These are phyloP conservation scores for Suillus alpinus DNA, from an alignment of 768 basidiomycete genomes.

Conservation along the genomic window DNA sequence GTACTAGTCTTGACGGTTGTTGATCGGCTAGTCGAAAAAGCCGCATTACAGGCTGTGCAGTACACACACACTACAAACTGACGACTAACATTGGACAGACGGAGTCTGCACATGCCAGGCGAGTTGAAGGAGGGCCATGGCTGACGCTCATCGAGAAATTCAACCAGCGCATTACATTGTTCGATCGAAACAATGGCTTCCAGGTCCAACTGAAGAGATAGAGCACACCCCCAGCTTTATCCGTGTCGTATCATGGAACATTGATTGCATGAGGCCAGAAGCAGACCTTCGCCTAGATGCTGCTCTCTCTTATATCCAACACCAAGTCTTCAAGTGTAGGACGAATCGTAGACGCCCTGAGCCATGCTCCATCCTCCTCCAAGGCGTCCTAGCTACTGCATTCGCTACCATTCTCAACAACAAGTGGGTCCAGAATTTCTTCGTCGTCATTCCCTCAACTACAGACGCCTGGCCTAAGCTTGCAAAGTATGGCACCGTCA, in stretches of 20 bases:
- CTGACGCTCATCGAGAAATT: neutral
- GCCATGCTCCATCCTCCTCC: slow-evolving; percentile 59
- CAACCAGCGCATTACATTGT: neutral
- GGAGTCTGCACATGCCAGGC: neutral
- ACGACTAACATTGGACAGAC: no score
- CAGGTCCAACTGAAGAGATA: neutral
- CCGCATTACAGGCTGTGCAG: no score
- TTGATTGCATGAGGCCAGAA: slow-evolving; percentile 41
- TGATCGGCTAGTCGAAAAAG: no score
- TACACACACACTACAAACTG: no score
- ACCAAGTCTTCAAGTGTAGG: slow-evolving; percentile 42
- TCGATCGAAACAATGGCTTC: neutral
- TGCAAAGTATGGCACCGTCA: slow-evolving; percentile 55
- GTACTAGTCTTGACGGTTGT: no score
- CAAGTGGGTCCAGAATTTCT: slow-evolving; percentile 55
- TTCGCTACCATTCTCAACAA: slow-evolving; percentile 46
- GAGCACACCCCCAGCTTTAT: slow-evolving; percentile 32
- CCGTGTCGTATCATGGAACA: slow-evolving; percentile 62
- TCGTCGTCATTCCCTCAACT: slow-evolving; percentile 49
- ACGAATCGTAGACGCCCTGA: slow-evolving; percentile 39
- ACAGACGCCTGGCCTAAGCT: slow-evolving; percentile 45
- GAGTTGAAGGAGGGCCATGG: neutral
- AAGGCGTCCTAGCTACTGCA: slow-evolving; percentile 51
- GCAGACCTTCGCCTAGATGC: slow-evolving; percentile 38
- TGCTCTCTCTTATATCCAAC: slow-evolving; percentile 49